A percentile compares a stretch with the other conserved stretches of the same genome.
These are phyloP conservation scores for Lactifluus pinguis DNA, from an alignment of 768 basidiomycete genomes.

Conservation along the genomic window DNA sequence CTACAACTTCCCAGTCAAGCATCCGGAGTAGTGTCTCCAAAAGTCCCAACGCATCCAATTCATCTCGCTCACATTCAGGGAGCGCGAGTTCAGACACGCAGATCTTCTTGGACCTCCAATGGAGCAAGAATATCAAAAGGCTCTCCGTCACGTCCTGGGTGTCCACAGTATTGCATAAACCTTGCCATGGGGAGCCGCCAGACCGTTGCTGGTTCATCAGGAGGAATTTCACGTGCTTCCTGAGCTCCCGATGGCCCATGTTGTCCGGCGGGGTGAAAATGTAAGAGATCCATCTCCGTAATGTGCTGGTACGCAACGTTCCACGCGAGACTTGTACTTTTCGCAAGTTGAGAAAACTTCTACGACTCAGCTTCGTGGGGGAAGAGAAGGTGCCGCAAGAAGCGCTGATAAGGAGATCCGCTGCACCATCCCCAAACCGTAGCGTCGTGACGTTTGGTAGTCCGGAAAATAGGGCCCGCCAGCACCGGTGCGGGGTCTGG, in stretches of 20 bases:
- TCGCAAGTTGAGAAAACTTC: background rate
- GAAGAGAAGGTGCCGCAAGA: background rate
- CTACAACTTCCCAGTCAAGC: slow-evolving; percentile 4
- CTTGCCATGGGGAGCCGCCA: background rate
- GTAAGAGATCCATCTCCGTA: background rate
- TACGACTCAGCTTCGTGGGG: background rate
- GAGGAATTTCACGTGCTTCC: background rate
- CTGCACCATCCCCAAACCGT: background rate
- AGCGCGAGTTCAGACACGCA: slow-evolving; percentile 1
- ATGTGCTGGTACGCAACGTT: background rate
- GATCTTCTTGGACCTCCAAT: slow-evolving; percentile 1
- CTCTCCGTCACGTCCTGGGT: slow-evolving; percentile 2
- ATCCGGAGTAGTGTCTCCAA: background rate
- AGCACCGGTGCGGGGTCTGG: background rate
- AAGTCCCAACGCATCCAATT: background rate
- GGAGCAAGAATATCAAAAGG: background rate
- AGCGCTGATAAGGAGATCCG: slow-evolving; percentile 3
- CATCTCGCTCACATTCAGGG: background rate
- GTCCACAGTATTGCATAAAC: background rate
- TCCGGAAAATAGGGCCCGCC: background rate
- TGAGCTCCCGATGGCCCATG: background rate
- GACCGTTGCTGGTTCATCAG: background rate
- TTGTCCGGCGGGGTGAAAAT: background rate
- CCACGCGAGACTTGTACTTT: background rate
- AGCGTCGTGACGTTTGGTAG: background rate